phyloP scores from a whole-genome alignment of 75 land plant genomes.

The Picea sitchensis region DNA sequence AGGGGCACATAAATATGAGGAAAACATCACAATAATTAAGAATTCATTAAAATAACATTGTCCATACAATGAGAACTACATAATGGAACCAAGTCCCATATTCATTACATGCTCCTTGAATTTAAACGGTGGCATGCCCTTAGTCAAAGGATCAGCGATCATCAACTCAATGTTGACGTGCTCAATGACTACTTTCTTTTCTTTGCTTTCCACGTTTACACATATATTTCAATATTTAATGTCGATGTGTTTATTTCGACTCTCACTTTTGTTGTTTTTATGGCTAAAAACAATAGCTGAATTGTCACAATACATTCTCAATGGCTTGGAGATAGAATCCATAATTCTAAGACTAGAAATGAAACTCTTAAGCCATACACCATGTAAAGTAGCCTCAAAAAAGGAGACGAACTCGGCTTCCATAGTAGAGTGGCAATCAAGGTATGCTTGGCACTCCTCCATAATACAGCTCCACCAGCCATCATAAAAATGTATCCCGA shows the following conservation, averaged over 20 bases:
- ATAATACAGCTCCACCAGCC: too few species aligned
- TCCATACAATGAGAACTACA: too few species aligned
- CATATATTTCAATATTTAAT: slow-evolving; percentile 12
- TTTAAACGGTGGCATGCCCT: slow-evolving; percentile 12
- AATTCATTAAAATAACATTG: too few species aligned
- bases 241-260: slow-evolving; percentile 14
- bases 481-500: too few species aligned
- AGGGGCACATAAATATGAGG: too few species aligned
- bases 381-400: slow-evolving; percentile 17
- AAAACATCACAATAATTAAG: too few species aligned
- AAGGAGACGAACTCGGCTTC: slow-evolving; percentile 4
- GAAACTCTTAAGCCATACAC: slow-evolving; percentile 21
- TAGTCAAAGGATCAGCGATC: slow-evolving; percentile 22
- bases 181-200: slow-evolving; percentile 10
- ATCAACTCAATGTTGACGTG: slow-evolving; percentile 16
- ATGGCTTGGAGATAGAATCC: slow-evolving; percentile 8
- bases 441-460: too few species aligned
- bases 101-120: slow-evolving; percentile 19
- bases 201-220: slow-evolving; percentile 4
- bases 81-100: too few species aligned
- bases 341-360: slow-evolving; percentile 14
- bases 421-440: not conserved
- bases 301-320: slow-evolving; percentile 20
- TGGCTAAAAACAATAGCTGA: too few species aligned
- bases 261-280: slow-evolving; percentile 16